Base-by-base conservation (phyloP, 2,329 filamentous ascomycete species). In the Epichloe gansuensis region DNA sequence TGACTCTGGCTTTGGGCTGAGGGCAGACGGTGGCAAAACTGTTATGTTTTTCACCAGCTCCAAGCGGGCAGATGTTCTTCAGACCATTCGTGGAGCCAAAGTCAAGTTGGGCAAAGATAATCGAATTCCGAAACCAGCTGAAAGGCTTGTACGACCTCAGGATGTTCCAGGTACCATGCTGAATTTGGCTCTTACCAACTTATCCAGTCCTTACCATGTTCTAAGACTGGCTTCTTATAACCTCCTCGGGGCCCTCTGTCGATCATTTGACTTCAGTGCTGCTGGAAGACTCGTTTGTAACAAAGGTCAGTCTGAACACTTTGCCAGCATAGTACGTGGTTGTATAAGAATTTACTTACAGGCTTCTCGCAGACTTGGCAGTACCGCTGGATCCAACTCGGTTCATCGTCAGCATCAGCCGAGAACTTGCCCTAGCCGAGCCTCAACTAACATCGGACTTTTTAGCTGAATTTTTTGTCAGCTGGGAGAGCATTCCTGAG, bases 41-140 rank as follows among this genome's bases (percentile, higher is more conserved):
- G 76, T 84, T 50, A 84, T 86, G 81, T 84, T 81, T 61, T 86
- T 86, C 63, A 82, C 81, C 17, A 85, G 82, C 57, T 72, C 80
- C 1, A 79, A 78, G 61, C 84, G 82, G 62, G 62, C 69, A 6
- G 82, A 85, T 54, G 74, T 86, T 21, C 68, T 86, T 3, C 77
- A 81, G 63, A 76, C 77, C 11, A 81, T 86, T 50, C 75, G 80
- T 36, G 71, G 69, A 9, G 81, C 81, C 43, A 85, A 84, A 63
- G 69, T 74, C 7, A 85, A 82, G 58, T 74, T 82, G 55, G 77
- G 77, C 51, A 85, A 84, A 60, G 81, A 85, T 56, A 74, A 71
- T 39, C 73, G 79, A 56, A 71, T 76, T 4, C 71, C 76, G 40
- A 84, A 84, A 62, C 73, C 80, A 7, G 76, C 80, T 51, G 82